Evolutionary conservation across 2,329 filamentous ascomycete species (phyloP), one percentile per base, ranked within the genome.

Genomic region (Pseudopyrenochaeta lycopersici): DNA sequence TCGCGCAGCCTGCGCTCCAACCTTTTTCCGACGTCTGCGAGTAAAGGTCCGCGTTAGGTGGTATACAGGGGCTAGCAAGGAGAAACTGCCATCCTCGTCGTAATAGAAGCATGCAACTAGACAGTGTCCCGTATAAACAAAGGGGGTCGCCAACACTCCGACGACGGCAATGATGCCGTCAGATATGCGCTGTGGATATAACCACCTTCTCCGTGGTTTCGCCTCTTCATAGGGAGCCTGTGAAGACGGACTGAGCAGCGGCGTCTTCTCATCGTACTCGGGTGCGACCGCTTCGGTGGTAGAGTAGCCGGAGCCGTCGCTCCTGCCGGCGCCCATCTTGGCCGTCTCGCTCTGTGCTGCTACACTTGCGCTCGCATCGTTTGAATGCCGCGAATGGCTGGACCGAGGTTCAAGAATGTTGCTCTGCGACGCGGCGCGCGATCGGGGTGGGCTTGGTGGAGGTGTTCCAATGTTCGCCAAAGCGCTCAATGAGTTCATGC

Each of bases 401-500:
- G 67, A 52, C 55, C 63, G 66, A 58, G 65, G 62, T 51, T 65
- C 62, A 52, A 61, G 68, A 50, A 76, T 72, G 57, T 82, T 81
- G 64, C 79, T 79, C 64, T 84, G 79, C 33, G 83, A 85, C 58
- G 77, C 78, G 58, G 83, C 82, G 65, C 84, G 82, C 57, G 82
- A 82, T 60, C 83, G 82, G 53, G 78, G 72, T 52, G 80, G 79
- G 49, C 75, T 77, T 47, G 82, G 74, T 55, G 78, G 78, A 62
- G 84, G 80, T 61, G 84, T 82, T 72, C 85, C 84, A 72, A 88
- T 85, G 75, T 91, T 88, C 72, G 92, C 95, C 76, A 97, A 87
- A 77, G 97, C 91, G 81, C 95, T 96, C 82, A 97, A 84, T 71
- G 93, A 96, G 88, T 97, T 97, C 94, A 97, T 97, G 80, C 84